These are phyloP conservation scores for Incumbomyces delicatus DNA, from an alignment of 2,329 filamentous ascomycete genomes.

Conservation along the genomic window DNA sequence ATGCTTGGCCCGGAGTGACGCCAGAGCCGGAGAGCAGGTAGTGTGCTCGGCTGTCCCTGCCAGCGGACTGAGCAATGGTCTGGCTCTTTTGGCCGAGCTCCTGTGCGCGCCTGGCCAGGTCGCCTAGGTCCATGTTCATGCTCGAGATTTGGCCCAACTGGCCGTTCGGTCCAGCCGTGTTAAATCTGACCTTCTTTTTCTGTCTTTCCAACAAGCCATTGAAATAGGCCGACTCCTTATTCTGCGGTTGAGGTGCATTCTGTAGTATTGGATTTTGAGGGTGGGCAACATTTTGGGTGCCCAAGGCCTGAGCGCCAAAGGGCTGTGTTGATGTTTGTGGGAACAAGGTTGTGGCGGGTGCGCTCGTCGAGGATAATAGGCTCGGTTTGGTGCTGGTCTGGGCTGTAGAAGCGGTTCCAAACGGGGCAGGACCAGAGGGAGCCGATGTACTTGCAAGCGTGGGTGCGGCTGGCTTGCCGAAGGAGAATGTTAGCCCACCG, in stretches of 20 bases:
- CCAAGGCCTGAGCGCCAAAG: slow-evolving; percentile 7
- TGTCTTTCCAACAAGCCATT: slow-evolving; percentile 55
- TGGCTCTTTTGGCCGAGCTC: slow-evolving; percentile 61
- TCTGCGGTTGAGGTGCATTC: slow-evolving; percentile 8
- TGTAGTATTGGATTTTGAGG: slow-evolving; percentile 6
- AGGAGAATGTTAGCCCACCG: slow-evolving; percentile 4
- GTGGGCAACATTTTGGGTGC: slow-evolving; percentile 9
- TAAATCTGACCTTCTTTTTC: slow-evolving; percentile 58
- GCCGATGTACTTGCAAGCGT: slow-evolving; percentile 6
- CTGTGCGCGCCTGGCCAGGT: slow-evolving; percentile 67
- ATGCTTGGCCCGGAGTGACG: slow-evolving; percentile 73
- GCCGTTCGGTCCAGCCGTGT: slow-evolving; percentile 27
- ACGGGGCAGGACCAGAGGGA: neutral
- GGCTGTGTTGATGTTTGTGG: neutral
- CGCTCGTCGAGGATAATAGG: neutral
- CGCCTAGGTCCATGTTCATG: slow-evolving; percentile 81
- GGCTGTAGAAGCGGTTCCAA: neutral
- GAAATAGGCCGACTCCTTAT: slow-evolving; percentile 46
- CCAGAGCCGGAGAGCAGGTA: slow-evolving; percentile 90
- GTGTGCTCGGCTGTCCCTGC: slow-evolving; percentile 51
- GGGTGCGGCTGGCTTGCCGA: slow-evolving; percentile 9
- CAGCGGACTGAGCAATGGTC: slow-evolving; percentile 32
- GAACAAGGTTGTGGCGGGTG: neutral
- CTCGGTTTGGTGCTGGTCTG: slow-evolving; percentile 10
- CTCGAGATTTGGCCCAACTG: slow-evolving; percentile 70